Evolutionary conservation across 2,329 filamentous ascomycete genomes (phyloP).

Genomic region (Trichophyton rubrum): DNA sequence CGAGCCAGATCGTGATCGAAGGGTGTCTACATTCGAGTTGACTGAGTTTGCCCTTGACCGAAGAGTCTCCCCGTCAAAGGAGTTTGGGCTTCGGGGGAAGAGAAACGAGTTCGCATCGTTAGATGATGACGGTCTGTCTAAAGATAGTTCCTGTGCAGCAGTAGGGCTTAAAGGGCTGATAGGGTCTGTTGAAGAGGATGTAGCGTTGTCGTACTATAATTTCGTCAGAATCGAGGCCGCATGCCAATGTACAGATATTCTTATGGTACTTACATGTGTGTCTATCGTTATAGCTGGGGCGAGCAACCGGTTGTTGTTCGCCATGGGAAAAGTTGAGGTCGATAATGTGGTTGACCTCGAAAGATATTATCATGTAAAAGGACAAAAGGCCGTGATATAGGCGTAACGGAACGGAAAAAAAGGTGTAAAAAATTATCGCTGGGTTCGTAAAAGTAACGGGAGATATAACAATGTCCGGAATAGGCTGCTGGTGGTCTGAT

Average conservation of each 20-base stretch:
- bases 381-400: not conserved
- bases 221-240: not conserved
- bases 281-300: constrained; percentile 13
- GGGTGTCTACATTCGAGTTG: constrained; percentile 24
- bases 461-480: not conserved
- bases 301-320: constrained; percentile 13
- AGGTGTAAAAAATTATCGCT: not conserved
- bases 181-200: constrained; percentile 7
- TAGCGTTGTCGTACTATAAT: constrained; percentile 7
- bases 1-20: constrained; percentile 25
- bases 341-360: not conserved
- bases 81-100: constrained; percentile 12
- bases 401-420: not conserved
- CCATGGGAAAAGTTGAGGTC: constrained; percentile 7
- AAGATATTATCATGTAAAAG: not conserved
- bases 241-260: not conserved
- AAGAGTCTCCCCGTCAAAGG: constrained; percentile 33
- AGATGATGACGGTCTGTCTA: constrained; percentile 9
- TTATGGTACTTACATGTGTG: constrained; percentile 10
- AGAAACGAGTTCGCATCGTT: constrained; percentile 13
- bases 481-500: not conserved
- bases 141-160: constrained; percentile 2
- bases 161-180: not conserved
- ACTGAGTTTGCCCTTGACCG: constrained; percentile 32
- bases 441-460: not conserved